Base-by-base conservation (phyloP, 495 filamentous ascomycete genomes). In the Daldinia bambusicola region DNA sequence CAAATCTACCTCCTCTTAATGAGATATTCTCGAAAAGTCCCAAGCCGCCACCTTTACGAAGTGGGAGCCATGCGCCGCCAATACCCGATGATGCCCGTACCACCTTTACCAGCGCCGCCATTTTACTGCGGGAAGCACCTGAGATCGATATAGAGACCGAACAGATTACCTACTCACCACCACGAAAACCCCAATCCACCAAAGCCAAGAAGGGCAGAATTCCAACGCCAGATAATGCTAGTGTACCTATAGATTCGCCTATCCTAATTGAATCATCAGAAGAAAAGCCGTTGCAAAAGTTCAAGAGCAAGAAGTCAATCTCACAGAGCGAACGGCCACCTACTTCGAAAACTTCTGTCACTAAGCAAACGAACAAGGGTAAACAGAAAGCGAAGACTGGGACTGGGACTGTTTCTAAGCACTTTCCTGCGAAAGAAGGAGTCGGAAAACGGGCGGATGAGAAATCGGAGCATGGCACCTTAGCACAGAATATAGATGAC, bases 21-120 rank as follows among this genome's bases (percentile, higher is more conserved):
- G 80, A 85, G 2, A 67, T 84, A 31, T 55, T 82, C 6, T 71
- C 78, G 6, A 83, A 77, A 48, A 71, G 55, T 7, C 56, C 75
- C 26, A 75, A 77, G 55, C 74, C 71, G 4, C 64, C 77, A 7
- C n/a, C 69, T 2, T 51, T 83, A 32, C 67, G 69, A 30, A 80
- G 71, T 34, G 80, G 78, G 18, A 81, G 73, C 43, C 75, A 75
- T 43, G 77, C 66, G 16, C 69, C 76, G 0, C 74, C 78, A 2
- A 76, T 80, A 34, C 78, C 82, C 31, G 45, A 66, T 20, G 66
- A 78, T 60, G 80, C 77, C 7, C 45, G 67, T 22, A 66, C 63
- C 4, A 70, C 76, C 0, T 85, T 85, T 51, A 80, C 80, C 7
- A 86, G 76, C 56, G 84, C 82, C 18, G 74, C 81, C 3, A 76